These are phyloP conservation scores for Ogataea allantospora DNA, from an alignment of 805 yeast genomes.

Conservation along the genomic window DNA sequence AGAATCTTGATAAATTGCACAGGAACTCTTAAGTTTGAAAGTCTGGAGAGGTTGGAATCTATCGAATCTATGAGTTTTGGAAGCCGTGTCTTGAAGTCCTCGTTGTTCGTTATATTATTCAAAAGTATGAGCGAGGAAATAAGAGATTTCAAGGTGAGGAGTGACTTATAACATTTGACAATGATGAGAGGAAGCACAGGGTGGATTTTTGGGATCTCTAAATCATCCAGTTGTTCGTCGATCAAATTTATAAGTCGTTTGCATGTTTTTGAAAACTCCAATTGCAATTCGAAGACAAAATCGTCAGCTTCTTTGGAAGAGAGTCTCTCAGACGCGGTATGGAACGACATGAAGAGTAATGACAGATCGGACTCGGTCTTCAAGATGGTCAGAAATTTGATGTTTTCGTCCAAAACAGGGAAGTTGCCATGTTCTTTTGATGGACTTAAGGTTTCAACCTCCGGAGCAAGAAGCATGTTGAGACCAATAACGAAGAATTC, in stretches of 20 bases:
- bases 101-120: conserved; percentile 19
- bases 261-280: conserved; percentile 29
- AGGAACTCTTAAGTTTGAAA: conserved; percentile 19
- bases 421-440: not conserved
- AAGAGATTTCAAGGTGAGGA: conserved; percentile 19
- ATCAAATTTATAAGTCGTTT: conserved; percentile 29
- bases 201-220: conserved; percentile 26
- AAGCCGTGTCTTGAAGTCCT: conserved; percentile 26
- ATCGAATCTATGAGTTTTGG: conserved; percentile 25
- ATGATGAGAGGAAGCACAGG: conserved; percentile 28
- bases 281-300: conserved; percentile 30
- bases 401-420: conserved; percentile 17
- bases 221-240: conserved; percentile 33
- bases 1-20: conserved; percentile 20
- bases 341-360: conserved; percentile 14
- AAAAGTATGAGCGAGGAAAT: conserved; percentile 24
- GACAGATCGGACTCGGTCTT: conserved; percentile 25
- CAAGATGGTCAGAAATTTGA: conserved; percentile 29
- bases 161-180: conserved; percentile 28
- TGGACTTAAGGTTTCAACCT: conserved; percentile 5
- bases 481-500: conserved; percentile 30
- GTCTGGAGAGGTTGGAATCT: conserved; percentile 17
- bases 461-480: conserved; percentile 22
- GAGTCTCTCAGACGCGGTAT: conserved; percentile 2
- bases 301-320: conserved; percentile 23